These are phyloP conservation scores for Leccinum pellstonianum DNA, from an alignment of 768 basidiomycete species.

Conservation along the genomic window DNA sequence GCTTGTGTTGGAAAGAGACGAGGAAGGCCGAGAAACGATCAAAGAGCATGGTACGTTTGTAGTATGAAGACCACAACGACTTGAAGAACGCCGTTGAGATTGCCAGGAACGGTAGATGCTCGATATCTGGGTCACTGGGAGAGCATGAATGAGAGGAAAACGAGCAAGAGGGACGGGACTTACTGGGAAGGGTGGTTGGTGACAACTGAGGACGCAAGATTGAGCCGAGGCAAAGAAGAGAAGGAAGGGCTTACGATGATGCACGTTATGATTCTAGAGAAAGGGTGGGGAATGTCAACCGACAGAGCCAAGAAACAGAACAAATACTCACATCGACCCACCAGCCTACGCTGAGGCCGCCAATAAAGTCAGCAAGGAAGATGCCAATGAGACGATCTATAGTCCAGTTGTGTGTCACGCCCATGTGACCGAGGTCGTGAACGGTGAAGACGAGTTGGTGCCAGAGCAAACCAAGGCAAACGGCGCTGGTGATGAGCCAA, in stretches of 20 bases:
- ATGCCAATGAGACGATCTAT: slow-evolving; percentile 79
- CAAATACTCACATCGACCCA: slow-evolving; percentile 86
- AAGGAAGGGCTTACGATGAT: slow-evolving; percentile 70
- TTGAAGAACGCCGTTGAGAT: slow-evolving; percentile 85
- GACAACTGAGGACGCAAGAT: slow-evolving; percentile 57
- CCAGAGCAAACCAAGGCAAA: slow-evolving; percentile 87
- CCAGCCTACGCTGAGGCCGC: slow-evolving; percentile 95
- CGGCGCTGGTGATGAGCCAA: slow-evolving; percentile 73
- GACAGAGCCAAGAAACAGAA: slow-evolving; percentile 1
- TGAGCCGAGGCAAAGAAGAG: slow-evolving; percentile 1
- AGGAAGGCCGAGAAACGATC: slow-evolving; percentile 66
- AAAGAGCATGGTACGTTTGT: slow-evolving; percentile 82
- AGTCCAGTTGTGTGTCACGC: slow-evolving; percentile 85
- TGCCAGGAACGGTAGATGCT: slow-evolving; percentile 92
- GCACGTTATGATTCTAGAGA: slow-evolving; percentile 85
- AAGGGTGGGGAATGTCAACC: slow-evolving; percentile 4
- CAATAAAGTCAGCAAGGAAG: slow-evolving; percentile 79
- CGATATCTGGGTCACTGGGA: slow-evolving; percentile 76
- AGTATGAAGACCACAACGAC: slow-evolving; percentile 90
- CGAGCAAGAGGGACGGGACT: slow-evolving; percentile 24
- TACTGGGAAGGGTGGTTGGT: slow-evolving; percentile 98
- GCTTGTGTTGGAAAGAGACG: slow-evolving; percentile 80
- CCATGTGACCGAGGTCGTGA: slow-evolving; percentile 95
- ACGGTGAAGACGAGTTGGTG: slow-evolving; percentile 92
- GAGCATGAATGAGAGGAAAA: slow-evolving; percentile 9